Base-by-base conservation (phyloP, 2,329 filamentous ascomycete species). In the Fusarium buharicum region DNA sequence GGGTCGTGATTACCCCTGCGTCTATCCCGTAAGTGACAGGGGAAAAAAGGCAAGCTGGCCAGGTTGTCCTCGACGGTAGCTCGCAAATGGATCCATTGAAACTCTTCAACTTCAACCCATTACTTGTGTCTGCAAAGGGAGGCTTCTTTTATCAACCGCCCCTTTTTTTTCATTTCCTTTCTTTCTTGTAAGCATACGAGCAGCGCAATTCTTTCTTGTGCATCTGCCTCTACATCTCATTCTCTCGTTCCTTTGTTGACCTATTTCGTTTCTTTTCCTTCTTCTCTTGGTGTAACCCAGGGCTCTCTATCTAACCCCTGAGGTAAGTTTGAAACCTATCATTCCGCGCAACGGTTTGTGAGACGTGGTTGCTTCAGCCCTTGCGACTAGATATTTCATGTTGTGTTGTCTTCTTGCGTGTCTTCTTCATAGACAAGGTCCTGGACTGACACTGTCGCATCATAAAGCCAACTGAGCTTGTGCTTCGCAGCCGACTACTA, bases 41-140 rank as follows among this genome's bases (percentile, higher is more conserved):
- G 60, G 49, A 49, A 64, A 62, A 64, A 65, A 55, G 54, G 56
- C 40, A 57, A 69, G 55, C 65, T 55, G 56, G 64, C 63, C 68
- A 70, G 65, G 66, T 69, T 70, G 68, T 70, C 68, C 68, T 70
- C 50, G 55, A 66, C 50, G 40, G 37, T 22, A 24, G 22, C 48
- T 50, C 55, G 53, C 22, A 47, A 53, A 34, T 40, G 44, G 44
- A 50, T 40, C 22, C 22, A 24, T 24, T 7, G 22, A 24, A 24
- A 24, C 52, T 61, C 50, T 50, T 66, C 59, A 64, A 63, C 57
- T 59, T 56, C 50, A 66, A 49, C 52, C 59, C 59, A 55, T 67
- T 63, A 55, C 65, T 60, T 53, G 47, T 51, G 58, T 49, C 50
- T 53, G 47, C 55, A 64, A 57, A 64, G 58, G 63, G 55, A 66